Percentiles rank a stretch among this genome's conserved stretches.
These are phyloP conservation scores for Primulina tabacum DNA, from an alignment of 257 asterid genomes.

Conservation along the genomic window DNA sequence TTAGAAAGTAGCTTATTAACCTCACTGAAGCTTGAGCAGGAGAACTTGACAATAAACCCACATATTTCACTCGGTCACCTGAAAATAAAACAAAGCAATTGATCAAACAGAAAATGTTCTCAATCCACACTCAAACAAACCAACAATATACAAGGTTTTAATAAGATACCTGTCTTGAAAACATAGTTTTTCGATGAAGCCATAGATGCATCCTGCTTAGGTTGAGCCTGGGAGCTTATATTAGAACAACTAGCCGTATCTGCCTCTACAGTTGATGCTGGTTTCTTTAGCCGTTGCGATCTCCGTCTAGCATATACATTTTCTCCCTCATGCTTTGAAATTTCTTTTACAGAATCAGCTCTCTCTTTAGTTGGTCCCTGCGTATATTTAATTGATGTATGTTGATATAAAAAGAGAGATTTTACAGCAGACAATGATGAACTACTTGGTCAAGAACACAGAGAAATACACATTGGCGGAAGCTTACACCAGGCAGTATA, in stretches of 20 bases:
- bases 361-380: slow-evolving; percentile 67
- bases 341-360: slow-evolving; percentile 57
- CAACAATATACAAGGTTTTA: slow-evolving; percentile 7
- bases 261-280: slow-evolving; percentile 72
- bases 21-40: slow-evolving; percentile 44
- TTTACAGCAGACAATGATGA: neutral
- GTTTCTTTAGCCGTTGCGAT: slow-evolving; percentile 53
- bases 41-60: slow-evolving; percentile 31
- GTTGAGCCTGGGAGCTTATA: slow-evolving; percentile 51
- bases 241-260: slow-evolving; percentile 56
- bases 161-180: slow-evolving; percentile 59
- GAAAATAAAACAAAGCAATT: slow-evolving; percentile 28
- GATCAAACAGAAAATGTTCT: slow-evolving; percentile 2
- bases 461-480: neutral
- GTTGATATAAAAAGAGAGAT: neutral
- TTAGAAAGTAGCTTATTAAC: slow-evolving; percentile 34
- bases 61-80: slow-evolving; percentile 83
- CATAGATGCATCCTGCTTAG: slow-evolving; percentile 78
- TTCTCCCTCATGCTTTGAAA: slow-evolving; percentile 61
- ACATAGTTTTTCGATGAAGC: slow-evolving; percentile 63
- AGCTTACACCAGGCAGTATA: slow-evolving; percentile 69
- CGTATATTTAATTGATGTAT: slow-evolving; percentile 21
- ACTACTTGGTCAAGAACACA: slow-evolving; percentile 14
- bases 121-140: slow-evolving; percentile 15
- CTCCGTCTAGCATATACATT: slow-evolving; percentile 59